Evolutionary conservation across 495 filamentous ascomycete species (phyloP).

Genomic region (Filosporella fistucella): DNA sequence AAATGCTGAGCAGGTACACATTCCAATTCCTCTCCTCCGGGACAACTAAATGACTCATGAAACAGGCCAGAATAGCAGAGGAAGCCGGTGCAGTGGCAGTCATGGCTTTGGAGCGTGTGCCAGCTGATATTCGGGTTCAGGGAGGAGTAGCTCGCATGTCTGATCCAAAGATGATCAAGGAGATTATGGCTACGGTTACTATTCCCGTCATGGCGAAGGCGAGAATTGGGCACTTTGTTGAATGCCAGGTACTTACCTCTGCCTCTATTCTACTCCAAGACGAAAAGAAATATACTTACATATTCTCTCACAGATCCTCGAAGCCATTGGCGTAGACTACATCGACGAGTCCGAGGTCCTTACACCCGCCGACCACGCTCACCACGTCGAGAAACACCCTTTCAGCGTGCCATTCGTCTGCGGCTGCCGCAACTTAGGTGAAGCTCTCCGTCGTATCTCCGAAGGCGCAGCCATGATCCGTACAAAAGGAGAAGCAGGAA

Average conservation of each 20-base stretch:
- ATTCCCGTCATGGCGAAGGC: conserved; percentile 99
- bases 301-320: conserved; percentile 63
- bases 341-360: conserved; percentile 97
- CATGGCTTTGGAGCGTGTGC: conserved; percentile 98
- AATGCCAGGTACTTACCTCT: conserved; percentile 66
- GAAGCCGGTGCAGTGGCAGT: conserved; percentile 94
- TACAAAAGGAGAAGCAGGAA: conserved; percentile 97
- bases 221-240: conserved; percentile 94
- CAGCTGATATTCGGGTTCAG: conserved; percentile 88
- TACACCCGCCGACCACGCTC: conserved; percentile 84
- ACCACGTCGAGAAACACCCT: conserved; percentile 85
- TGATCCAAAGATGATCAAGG: conserved; percentile 90
- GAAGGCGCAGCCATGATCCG: conserved; percentile 99
- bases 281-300: neutral
- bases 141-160: conserved; percentile 98
- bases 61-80: conserved; percentile 86
- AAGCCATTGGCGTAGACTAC: conserved; percentile 93
- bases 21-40: neutral
- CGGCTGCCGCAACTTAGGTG: conserved; percentile 91
- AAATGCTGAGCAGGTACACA: conserved; percentile 76
- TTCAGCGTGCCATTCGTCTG: conserved; percentile 93
- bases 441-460: conserved; percentile 85
- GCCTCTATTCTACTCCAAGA: neutral
- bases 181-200: conserved; percentile 94
- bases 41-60: conserved; percentile 17